phyloP scores from a whole-genome alignment of 345 rosid species.

The Bruguiera sexangula region DNA sequence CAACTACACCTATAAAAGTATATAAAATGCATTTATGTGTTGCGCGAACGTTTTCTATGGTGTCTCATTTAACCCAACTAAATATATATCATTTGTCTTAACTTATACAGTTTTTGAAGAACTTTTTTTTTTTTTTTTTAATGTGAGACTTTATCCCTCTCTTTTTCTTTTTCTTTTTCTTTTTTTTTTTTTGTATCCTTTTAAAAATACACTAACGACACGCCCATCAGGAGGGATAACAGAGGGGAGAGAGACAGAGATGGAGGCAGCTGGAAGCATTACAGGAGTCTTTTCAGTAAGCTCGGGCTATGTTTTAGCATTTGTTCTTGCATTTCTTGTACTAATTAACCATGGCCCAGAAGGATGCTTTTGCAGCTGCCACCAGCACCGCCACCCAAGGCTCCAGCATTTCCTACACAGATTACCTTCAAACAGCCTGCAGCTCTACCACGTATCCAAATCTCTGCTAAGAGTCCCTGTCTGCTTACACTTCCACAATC shows the following conservation, averaged over 20 bases:
- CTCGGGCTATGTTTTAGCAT: neutral
- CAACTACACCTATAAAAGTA: too few species aligned
- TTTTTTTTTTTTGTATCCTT: too few species aligned
- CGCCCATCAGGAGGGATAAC: neutral
- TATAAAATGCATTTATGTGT: too few species aligned
- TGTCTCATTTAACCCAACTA: too few species aligned
- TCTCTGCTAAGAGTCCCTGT: conserved; percentile 37
- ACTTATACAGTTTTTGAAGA: too few species aligned
- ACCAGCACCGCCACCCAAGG: neutral
- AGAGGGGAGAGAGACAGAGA: neutral
- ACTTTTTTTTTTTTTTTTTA: too few species aligned
- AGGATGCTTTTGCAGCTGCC: neutral
- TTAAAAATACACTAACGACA: too few species aligned
- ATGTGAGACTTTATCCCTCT: too few species aligned
- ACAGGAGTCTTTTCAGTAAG: neutral
- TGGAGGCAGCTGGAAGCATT: neutral
- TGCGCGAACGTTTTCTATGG: too few species aligned
- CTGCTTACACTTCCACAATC: conserved; percentile 29
- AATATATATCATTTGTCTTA: too few species aligned
- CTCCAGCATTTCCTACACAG: conserved; percentile 8
- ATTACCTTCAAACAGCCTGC: conserved; percentile 32
- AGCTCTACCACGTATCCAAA: conserved; percentile 29
- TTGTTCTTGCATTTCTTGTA: neutral
- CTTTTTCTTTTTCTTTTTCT: too few species aligned
- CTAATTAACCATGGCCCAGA: neutral